Base-by-base conservation (phyloP, 441 rosid species). In the Erodium moschatum region DNA sequence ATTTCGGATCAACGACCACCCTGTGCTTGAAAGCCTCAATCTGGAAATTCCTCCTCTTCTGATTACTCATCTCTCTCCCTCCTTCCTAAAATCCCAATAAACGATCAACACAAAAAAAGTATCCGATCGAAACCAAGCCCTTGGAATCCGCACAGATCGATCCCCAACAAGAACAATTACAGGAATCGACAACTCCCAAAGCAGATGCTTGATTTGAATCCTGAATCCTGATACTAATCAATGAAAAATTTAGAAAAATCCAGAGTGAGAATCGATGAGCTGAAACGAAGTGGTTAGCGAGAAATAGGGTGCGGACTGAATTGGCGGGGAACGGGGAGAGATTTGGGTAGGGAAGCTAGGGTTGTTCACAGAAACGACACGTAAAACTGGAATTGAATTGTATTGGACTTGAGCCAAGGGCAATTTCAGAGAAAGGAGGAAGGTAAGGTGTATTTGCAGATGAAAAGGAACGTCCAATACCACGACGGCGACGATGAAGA, bases 11-110 rank as follows among this genome's bases (percentile, higher is more conserved):
- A 71, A 86, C 96, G 31, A 90, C 96, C 50, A 92, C 97, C 21
- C 92, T 86, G 70, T 92, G 97, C 85, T 87, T 92, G 78, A 92
- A 92, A 73, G 93, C 98, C 82, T 92, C 98, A 76, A 92, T 92
- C 79, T 87, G 97, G 73, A 92, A 90, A 79, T 84, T 82, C 76
- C 88, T 87, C 86, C 84, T 90, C 91, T 87, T 92, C 84, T 85
- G 96, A 80, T 86, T 85, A 83, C 92, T 88, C 96, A 87, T 89
- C 48, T 52, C 46, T 44, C 50, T 29, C 31, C 31, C 31, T 29
- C 31, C 31, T 29, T 29, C 31, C 31, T 29, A 40, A 40, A 8
- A 6, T 11, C 9, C 46, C 12, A 40, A 40, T 40, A 40, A 11
- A 8, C 50, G 9, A 44, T 44, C 50, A 44, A 44, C 50, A 44